A percentile compares a stretch with the other conserved stretches of the same genome.
Conservation (phyloP, 169 alveolate genomes). For the Plasmodium sp. region DNA sequence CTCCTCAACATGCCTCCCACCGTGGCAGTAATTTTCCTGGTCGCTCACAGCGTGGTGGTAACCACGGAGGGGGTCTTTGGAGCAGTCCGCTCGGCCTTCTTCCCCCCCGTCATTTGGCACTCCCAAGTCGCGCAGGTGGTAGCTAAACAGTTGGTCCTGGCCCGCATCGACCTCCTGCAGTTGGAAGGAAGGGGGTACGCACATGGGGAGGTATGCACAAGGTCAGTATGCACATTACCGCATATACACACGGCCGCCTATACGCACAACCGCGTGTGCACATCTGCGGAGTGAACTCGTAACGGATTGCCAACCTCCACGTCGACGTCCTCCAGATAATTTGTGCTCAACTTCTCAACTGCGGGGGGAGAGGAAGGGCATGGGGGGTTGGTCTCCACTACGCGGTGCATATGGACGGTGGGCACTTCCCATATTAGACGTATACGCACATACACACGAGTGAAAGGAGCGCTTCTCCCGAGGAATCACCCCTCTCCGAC, state of each 20-base stretch:
- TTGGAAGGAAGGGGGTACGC: background rate
- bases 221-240: too few species aligned
- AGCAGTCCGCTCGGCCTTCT: background rate
- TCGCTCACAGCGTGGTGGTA: background rate
- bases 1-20: background rate
- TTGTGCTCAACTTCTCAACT: conserved; percentile 59
- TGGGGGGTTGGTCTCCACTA: background rate
- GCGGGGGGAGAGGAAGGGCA: background rate
- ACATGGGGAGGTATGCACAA: too few species aligned
- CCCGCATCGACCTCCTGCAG: background rate
- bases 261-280: too few species aligned
- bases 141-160: background rate
- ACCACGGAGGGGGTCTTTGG: background rate
- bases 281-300: background rate
- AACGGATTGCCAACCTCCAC: conserved; percentile 7
- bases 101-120: background rate
- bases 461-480: background rate
- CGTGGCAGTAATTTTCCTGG: background rate
- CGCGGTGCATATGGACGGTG: background rate
- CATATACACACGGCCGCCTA: background rate
- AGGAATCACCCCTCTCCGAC: background rate
- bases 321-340: conserved; percentile 22
- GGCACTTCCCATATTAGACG: background rate
- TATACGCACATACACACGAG: background rate
- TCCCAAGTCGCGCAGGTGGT: background rate